phyloP scores from a whole-genome alignment of 2,329 filamentous ascomycete genomes.

The Penicillium sp. region DNA sequence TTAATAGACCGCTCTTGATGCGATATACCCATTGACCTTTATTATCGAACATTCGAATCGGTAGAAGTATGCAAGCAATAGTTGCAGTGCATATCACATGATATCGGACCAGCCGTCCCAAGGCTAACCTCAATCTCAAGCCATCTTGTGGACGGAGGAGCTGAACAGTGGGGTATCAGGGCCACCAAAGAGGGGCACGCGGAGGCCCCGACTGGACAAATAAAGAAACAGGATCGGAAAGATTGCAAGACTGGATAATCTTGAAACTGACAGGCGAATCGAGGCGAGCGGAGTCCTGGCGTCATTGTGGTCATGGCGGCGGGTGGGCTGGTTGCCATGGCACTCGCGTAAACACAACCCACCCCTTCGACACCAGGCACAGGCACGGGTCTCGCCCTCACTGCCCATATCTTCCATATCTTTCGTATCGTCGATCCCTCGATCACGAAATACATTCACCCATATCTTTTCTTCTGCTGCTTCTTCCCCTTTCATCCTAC shows the following conservation, averaged over 20 bases:
- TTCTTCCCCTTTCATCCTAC: background rate
- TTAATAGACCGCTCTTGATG: background rate
- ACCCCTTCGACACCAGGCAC: too few relatives aligned
- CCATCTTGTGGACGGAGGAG: constrained; percentile 17
- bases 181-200: constrained; percentile 18
- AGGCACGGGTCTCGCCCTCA: constrained; percentile 23
- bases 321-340: constrained; percentile 37
- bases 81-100: constrained; percentile 6
- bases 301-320: constrained; percentile 15
- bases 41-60: background rate
- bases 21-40: background rate
- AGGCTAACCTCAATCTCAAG: background rate
- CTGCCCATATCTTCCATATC: background rate
- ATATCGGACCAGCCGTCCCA: constrained; percentile 4
- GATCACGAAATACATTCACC: constrained; percentile 17
- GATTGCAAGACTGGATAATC: constrained; percentile 8
- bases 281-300: constrained; percentile 21
- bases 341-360: constrained; percentile 34
- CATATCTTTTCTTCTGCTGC: constrained; percentile 13
- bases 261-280: constrained; percentile 18
- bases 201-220: constrained; percentile 10
- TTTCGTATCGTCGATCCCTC: constrained; percentile 4
- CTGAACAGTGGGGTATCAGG: constrained; percentile 27
- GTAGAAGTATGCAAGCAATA: background rate
- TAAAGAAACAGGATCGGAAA: constrained; percentile 19